phyloP scores from a whole-genome alignment of 768 basidiomycete genomes.

The Mycena pura region DNA sequence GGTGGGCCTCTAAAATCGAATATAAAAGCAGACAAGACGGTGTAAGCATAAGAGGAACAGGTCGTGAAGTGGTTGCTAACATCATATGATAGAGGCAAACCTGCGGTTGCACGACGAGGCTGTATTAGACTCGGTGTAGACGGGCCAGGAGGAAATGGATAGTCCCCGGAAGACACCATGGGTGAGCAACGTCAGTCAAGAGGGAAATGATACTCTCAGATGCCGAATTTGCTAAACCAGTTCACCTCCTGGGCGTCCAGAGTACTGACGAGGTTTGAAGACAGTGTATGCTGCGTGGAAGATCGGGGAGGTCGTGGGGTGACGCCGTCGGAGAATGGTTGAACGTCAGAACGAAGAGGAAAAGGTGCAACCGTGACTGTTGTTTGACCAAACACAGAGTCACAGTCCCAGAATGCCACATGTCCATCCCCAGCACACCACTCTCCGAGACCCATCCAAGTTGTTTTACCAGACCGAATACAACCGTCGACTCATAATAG shows the following conservation, averaged over 20 bases:
- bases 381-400: slow-evolving; percentile 26
- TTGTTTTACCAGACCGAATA: slow-evolving; percentile 58
- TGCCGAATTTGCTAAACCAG: background rate
- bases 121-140: slow-evolving; percentile 39
- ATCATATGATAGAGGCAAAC: slow-evolving; percentile 42
- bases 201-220: slow-evolving; percentile 12
- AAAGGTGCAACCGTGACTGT: background rate
- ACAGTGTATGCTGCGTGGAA: background rate
- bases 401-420: slow-evolving; percentile 20
- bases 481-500: slow-evolving; percentile 66
- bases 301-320: background rate
- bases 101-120: slow-evolving; percentile 42
- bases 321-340: background rate
- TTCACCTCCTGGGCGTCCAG: background rate
- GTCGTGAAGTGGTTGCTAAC: slow-evolving; percentile 38
- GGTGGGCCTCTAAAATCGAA: slow-evolving; percentile 41
- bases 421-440: slow-evolving; percentile 29
- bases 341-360: no score
- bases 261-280: background rate
- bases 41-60: slow-evolving; percentile 8
- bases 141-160: slow-evolving; percentile 43
- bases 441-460: slow-evolving; percentile 53
- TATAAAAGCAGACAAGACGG: slow-evolving; percentile 10
- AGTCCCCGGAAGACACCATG: slow-evolving; percentile 49
- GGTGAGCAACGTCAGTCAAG: slow-evolving; percentile 17